Conservation (phyloP, 2,329 filamentous ascomycete genomes). For the Dichotomopilus funicola region DNA sequence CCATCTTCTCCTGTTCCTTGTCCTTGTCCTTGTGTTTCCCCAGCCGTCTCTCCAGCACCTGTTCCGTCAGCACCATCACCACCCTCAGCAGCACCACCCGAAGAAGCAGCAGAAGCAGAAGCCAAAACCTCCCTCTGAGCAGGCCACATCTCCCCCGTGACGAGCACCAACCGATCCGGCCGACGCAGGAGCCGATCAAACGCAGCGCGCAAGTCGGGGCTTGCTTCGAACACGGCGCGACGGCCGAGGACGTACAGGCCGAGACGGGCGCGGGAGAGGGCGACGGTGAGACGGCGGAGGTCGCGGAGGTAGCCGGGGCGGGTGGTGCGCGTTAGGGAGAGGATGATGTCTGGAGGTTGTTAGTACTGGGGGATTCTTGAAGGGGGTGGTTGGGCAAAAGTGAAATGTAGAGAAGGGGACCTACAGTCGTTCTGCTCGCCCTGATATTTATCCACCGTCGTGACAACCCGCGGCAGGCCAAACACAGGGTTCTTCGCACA, state of each 20-base stretch:
- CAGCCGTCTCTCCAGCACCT: background rate
- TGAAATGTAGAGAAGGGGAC: background rate
- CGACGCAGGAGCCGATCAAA: conserved; percentile 72
- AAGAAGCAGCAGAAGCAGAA: too few species aligned
- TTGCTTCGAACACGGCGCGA: conserved; percentile 79
- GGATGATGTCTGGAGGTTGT: conserved; percentile 84
- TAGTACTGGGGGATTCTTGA: too few species aligned
- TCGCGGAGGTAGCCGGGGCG: conserved; percentile 89
- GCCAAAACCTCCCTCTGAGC: conserved; percentile 46
- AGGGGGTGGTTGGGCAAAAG: background rate
- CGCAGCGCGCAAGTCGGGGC: conserved; percentile 78
- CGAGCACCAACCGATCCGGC: conserved; percentile 74
- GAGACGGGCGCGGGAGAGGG: conserved; percentile 82
- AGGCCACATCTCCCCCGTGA: conserved; percentile 82
- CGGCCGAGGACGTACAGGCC: conserved; percentile 90
- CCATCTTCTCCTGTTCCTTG: conserved; percentile 37
- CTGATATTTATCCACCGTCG: conserved; percentile 97
- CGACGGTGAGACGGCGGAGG: conserved; percentile 87
- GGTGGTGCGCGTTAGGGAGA: conserved; percentile 84
- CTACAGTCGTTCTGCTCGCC: conserved; percentile 98
- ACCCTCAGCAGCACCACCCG: too few species aligned
- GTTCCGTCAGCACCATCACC: too few species aligned
- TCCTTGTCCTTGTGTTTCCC: background rate
- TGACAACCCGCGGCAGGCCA: conserved; percentile 80
- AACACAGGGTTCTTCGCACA: conserved; percentile 81